phyloP scores from a whole-genome alignment of 2,329 filamentous ascomycete genomes.

The Colletotrichum navitas region DNA sequence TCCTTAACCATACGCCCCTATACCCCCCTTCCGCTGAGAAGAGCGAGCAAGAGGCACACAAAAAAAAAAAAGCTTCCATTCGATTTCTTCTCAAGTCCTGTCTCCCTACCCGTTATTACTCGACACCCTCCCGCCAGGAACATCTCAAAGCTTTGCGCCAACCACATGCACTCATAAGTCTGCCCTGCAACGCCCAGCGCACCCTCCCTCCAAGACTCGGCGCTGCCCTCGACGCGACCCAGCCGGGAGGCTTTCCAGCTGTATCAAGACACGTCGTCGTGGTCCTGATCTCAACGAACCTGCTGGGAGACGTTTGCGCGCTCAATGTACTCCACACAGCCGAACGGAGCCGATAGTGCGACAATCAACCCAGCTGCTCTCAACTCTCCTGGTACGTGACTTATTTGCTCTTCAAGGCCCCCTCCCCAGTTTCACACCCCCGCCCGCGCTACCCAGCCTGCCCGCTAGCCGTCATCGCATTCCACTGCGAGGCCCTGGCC shows the following conservation, averaged over 20 bases:
- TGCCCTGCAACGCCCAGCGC: constrained; percentile 58
- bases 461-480: constrained; percentile 41
- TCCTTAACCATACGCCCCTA: constrained; percentile 37
- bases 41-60: constrained; percentile 22
- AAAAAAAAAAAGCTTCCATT: constrained; percentile 41
- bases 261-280: constrained; percentile 73
- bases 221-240: constrained; percentile 49
- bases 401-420: constrained; percentile 45
- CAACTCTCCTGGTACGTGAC: constrained; percentile 78
- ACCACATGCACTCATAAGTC: constrained; percentile 65
- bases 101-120: constrained; percentile 32
- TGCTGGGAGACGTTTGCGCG: constrained; percentile 50
- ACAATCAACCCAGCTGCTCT: constrained; percentile 93
- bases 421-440: constrained; percentile 28
- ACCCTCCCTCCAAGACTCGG: constrained; percentile 52
- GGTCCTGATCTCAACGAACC: constrained; percentile 56
- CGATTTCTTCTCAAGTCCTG: constrained; percentile 33
- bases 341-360: constrained; percentile 84
- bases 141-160: constrained; percentile 54
- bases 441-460: constrained; percentile 35
- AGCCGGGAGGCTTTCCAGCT: constrained; percentile 62
- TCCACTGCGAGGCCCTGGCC: constrained; percentile 32
- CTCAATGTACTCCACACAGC: constrained; percentile 70
- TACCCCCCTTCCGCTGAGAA: constrained; percentile 27
- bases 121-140: constrained; percentile 37